These are phyloP conservation scores for Aegilops speltoides DNA, from an alignment of 176 grass and related monocot genomes.

Conservation along the genomic window DNA sequence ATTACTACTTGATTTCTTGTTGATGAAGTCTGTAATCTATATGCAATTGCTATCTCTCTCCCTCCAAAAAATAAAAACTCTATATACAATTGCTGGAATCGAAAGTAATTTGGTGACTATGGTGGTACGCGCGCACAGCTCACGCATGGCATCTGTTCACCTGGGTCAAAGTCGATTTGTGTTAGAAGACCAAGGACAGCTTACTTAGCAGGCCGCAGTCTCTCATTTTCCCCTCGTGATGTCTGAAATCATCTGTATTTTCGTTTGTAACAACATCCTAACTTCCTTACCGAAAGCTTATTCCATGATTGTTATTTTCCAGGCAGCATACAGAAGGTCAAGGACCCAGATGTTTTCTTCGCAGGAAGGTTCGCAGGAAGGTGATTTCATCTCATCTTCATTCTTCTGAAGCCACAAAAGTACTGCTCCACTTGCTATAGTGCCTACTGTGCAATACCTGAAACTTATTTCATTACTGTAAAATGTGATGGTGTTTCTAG, in stretches of 20 bases:
- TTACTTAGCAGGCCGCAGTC: neutral
- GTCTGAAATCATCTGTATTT: neutral
- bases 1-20: no score
- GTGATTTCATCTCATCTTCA: slow-evolving; percentile 28
- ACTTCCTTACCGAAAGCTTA: neutral
- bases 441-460: neutral
- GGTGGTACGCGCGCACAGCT: no score
- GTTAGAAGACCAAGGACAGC: no score
- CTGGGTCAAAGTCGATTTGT: no score
- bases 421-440: neutral
- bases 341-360: slow-evolving; percentile 68
- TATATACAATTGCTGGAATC: no score
- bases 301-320: slow-evolving; percentile 1
- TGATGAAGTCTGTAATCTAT: no score
- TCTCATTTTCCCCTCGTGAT: neutral
- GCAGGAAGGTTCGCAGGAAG: slow-evolving; percentile 91
- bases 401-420: neutral
- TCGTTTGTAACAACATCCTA: neutral
- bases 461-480: neutral
- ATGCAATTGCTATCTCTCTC: no score
- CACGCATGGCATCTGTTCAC: no score
- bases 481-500: neutral
- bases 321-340: slow-evolving; percentile 67
- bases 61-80: no score
- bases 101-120: no score